Percentiles rank a stretch among this genome's conserved stretches.
Conservation (phyloP, 2,329 filamentous ascomycete species). For the Xylaria sp. region DNA sequence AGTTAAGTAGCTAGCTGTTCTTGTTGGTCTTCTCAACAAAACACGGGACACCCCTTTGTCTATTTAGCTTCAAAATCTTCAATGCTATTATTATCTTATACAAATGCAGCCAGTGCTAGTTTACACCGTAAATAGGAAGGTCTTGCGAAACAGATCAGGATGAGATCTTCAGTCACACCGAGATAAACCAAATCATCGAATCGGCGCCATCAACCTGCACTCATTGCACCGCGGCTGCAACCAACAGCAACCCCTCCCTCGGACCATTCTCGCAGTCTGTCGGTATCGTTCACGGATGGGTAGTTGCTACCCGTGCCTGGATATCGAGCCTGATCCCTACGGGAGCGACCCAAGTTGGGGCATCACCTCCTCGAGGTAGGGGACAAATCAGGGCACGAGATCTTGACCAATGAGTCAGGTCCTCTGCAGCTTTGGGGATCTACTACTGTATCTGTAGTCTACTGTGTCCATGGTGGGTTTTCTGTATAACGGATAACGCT, state of each 20-base stretch:
- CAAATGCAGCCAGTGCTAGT: background rate
- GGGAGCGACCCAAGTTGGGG: background rate
- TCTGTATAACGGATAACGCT: background rate
- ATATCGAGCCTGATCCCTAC: background rate
- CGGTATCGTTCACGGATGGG: conserved; percentile 29
- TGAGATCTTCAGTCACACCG: background rate
- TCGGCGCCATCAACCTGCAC: conserved; percentile 7
- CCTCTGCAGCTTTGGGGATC: too few species aligned
- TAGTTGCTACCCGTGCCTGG: conserved; percentile 8
- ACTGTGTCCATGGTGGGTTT: background rate
- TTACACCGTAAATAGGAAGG: conserved; percentile 32
- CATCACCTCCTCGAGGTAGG: background rate
- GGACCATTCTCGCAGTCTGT: conserved; percentile 39
- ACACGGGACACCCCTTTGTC: background rate
- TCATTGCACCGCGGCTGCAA: background rate
- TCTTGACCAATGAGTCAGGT: background rate
- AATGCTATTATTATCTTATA: background rate
- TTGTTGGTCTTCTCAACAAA: background rate
- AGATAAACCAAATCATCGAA: conserved; percentile 19
- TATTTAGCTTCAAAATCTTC: conserved; percentile 8
- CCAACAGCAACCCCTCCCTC: conserved; percentile 31
- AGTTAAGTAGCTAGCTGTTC: background rate
- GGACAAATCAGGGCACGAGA: conserved; percentile 1
- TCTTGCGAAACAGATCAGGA: conserved; percentile 11
- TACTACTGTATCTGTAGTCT: background rate